These are phyloP conservation scores for Paraphaeosphaeria sporulosa DNA, from an alignment of 2,329 filamentous ascomycete species.

Conservation along the genomic window DNA sequence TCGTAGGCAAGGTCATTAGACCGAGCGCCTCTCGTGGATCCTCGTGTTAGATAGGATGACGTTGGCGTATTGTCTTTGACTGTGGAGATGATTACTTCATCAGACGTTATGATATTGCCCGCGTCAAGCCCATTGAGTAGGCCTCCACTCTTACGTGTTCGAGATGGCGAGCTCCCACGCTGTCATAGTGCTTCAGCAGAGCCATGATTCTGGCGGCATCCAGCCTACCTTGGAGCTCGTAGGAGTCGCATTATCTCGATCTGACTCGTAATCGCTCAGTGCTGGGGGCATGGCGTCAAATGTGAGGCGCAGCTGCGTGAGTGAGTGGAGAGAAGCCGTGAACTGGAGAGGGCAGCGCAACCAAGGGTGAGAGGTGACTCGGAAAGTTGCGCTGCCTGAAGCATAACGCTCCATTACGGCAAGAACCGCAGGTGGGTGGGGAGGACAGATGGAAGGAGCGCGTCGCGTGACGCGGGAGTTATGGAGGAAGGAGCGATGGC, in stretches of 20 bases:
- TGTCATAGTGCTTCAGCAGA: background rate
- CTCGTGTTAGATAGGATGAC: constrained; percentile 23
- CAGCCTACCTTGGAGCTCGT: background rate
- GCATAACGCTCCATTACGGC: background rate
- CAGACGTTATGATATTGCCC: constrained; percentile 24
- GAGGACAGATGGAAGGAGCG: background rate
- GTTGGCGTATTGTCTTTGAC: background rate
- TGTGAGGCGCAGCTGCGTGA: background rate
- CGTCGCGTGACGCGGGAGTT: background rate
- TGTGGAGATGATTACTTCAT: constrained; percentile 6
- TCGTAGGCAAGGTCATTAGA: constrained; percentile 37
- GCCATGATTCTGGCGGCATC: background rate
- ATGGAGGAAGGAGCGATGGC: constrained; percentile 3
- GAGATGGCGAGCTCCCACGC: background rate
- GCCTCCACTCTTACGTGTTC: constrained; percentile 12
- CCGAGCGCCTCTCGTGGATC: constrained; percentile 15
- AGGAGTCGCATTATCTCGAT: background rate
- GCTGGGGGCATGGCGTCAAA: constrained; percentile 21
- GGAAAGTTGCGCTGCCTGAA: background rate
- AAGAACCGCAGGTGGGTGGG: background rate
- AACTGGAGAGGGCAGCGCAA: background rate
- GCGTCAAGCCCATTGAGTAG: constrained; percentile 22
- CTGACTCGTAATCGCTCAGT: constrained; percentile 21
- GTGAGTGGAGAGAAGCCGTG: background rate
- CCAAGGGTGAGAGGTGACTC: background rate